Conservation (phyloP, 352 stramenopile species). For the Globisporangium orthogonon region DNA sequence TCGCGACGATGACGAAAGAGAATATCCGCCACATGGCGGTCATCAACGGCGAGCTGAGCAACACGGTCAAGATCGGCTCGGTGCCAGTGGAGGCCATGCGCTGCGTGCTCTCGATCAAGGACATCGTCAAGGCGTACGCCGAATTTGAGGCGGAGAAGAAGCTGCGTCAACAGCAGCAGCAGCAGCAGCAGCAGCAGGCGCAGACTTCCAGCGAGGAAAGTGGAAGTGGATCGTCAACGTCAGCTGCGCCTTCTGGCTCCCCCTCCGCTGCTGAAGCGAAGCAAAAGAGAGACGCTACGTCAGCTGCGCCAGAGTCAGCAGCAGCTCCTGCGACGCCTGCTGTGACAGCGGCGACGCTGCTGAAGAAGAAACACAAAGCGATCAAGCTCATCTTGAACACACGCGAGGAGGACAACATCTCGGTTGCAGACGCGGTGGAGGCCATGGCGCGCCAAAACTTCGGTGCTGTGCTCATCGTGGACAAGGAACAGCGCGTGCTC, state of each 20-base stretch:
- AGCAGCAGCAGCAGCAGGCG: constrained; percentile 5
- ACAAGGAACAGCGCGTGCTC: constrained; percentile 77
- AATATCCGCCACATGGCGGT: constrained; percentile 81
- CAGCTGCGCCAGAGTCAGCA: constrained; percentile 9
- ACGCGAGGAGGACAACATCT: constrained; percentile 68
- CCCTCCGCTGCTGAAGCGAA: neutral
- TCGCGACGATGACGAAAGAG: constrained; percentile 85
- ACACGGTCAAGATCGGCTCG: constrained; percentile 61
- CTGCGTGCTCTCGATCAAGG: constrained; percentile 81
- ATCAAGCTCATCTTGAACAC: constrained; percentile 83
- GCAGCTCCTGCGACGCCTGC: neutral
- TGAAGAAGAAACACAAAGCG: constrained; percentile 83
- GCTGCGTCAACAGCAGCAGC: constrained; percentile 2
- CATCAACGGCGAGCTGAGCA: constrained; percentile 70
- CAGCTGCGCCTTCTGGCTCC: too few relatives aligned
- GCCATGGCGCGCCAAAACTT: constrained; percentile 78
- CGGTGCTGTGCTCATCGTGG: constrained; percentile 72
- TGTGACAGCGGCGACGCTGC: constrained; percentile 54
- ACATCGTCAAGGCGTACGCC: constrained; percentile 73
- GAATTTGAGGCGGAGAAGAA: constrained; percentile 64
- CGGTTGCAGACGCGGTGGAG: constrained; percentile 65
- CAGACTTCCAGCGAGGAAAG: neutral
- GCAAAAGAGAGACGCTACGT: constrained; percentile 1
- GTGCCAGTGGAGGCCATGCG: constrained; percentile 82
- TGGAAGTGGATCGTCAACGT: neutral